These are phyloP conservation scores for Rostrohypoxylon terebratum DNA, from an alignment of 495 filamentous ascomycete genomes.

Conservation along the genomic window DNA sequence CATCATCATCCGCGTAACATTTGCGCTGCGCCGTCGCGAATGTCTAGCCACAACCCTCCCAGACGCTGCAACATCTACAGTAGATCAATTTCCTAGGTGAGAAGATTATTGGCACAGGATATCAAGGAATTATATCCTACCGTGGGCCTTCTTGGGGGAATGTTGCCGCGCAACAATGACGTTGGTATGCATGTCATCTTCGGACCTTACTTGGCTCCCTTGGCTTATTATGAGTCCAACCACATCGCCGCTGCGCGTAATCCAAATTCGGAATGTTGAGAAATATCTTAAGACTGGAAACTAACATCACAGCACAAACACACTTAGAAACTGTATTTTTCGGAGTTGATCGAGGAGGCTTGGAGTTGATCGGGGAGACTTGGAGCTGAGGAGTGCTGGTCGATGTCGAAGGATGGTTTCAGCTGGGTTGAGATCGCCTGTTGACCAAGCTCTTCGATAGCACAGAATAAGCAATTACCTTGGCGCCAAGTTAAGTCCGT, in stretches of 20 bases:
- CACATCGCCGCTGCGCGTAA: background rate
- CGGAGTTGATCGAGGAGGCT: background rate
- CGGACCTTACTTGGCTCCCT: constrained; percentile 38
- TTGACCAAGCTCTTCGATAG: background rate
- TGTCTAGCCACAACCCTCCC: background rate
- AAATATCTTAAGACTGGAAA: background rate
- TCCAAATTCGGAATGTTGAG: background rate
- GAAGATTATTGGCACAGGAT: background rate
- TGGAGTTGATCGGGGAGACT: background rate
- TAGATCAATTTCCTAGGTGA: constrained; percentile 10
- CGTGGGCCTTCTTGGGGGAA: background rate
- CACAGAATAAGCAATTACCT: background rate
- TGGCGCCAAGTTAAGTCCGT: constrained; percentile 28
- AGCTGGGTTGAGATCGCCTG: background rate
- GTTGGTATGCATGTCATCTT: constrained; percentile 11
- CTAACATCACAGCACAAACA: background rate
- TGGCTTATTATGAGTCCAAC: constrained; percentile 28
- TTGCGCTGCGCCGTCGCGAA: background rate
- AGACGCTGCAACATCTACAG: background rate
- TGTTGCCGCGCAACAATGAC: background rate
- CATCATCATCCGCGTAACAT: too few species aligned
- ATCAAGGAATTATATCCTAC: background rate
- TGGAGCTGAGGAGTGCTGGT: background rate
- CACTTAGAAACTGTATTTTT: background rate
- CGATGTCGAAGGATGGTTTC: background rate